A percentile compares a stretch with the other conserved stretches of the same genome.
Conservation (phyloP, 2,329 filamentous ascomycete genomes). For the Fusarium papillatum region DNA sequence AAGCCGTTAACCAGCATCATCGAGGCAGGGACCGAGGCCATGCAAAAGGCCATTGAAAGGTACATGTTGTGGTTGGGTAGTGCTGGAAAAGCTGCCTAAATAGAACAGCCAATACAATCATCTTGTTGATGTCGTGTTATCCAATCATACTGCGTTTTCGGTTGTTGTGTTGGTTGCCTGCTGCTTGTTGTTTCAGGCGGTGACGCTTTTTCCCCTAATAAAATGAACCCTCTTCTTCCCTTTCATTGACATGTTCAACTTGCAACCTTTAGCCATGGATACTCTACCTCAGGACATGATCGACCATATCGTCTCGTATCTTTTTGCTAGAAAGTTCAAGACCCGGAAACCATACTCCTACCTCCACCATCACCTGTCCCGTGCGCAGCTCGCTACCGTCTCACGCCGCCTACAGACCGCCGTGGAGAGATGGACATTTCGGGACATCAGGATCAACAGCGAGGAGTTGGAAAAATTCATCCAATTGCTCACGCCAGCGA, state of each 20-base stretch:
- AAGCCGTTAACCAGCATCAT: conserved; percentile 62
- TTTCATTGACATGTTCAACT: background rate
- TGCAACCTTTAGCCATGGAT: background rate
- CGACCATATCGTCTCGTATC: conserved; percentile 4
- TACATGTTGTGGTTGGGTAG: conserved; percentile 61
- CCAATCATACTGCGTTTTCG: background rate
- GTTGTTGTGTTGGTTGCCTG: background rate
- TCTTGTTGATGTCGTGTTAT: background rate
- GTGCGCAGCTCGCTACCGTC: conserved; percentile 8
- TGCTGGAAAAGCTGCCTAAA: conserved; percentile 57
- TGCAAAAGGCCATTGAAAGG: conserved; percentile 62
- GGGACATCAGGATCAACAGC: conserved; percentile 8
- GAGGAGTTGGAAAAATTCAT: conserved; percentile 8
- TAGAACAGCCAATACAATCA: background rate
- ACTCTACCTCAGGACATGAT: conserved; percentile 17
- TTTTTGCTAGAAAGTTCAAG: background rate
- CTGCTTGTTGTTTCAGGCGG: background rate
- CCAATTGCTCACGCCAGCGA: background rate
- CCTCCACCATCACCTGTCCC: background rate
- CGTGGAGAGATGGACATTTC: conserved; percentile 17
- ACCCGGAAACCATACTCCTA: background rate
- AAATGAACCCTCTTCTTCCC: background rate
- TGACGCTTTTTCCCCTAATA: background rate
- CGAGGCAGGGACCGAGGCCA: conserved; percentile 59
- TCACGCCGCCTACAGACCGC: conserved; percentile 1